These are phyloP conservation scores for Lactarius sp. DNA, from an alignment of 768 basidiomycete genomes.

Conservation along the genomic window DNA sequence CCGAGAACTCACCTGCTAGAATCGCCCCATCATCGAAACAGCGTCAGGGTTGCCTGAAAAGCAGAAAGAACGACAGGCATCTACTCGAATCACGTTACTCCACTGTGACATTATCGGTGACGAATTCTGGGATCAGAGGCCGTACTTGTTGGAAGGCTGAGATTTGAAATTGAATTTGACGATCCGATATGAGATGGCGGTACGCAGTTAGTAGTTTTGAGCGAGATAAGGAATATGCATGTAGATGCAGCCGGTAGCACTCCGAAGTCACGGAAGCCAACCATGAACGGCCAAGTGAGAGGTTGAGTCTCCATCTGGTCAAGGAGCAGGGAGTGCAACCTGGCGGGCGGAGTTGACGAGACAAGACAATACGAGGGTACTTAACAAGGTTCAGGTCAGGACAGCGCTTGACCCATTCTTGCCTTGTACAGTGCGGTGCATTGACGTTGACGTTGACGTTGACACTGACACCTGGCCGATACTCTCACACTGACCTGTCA, in stretches of 20 bases:
- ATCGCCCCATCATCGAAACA: neutral
- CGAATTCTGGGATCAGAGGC: slow-evolving; percentile 68
- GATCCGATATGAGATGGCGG: no score
- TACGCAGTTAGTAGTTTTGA: no score
- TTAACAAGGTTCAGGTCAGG: neutral
- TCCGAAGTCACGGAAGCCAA: no score
- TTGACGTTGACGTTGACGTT: neutral
- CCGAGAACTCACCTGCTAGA: neutral
- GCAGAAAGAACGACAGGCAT: slow-evolving; percentile 33
- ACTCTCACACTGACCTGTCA: neutral
- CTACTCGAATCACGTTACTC: slow-evolving; percentile 49
- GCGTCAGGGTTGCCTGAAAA: neutral
- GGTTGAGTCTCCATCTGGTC: no score
- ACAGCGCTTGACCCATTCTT: neutral
- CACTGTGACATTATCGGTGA: slow-evolving; percentile 85
- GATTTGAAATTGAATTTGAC: neutral
- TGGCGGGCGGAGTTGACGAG: slow-evolving; percentile 9
- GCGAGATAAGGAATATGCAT: no score
- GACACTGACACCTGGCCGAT: neutral
- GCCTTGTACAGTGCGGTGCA: neutral
- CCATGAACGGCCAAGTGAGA: no score
- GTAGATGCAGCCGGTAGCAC: no score
- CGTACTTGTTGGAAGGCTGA: slow-evolving; percentile 46
- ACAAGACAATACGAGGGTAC: neutral
- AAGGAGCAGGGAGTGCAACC: no score